Evolutionary conservation across 306 rosid species (phyloP).

Genomic region (Cicer chorassanicum): DNA sequence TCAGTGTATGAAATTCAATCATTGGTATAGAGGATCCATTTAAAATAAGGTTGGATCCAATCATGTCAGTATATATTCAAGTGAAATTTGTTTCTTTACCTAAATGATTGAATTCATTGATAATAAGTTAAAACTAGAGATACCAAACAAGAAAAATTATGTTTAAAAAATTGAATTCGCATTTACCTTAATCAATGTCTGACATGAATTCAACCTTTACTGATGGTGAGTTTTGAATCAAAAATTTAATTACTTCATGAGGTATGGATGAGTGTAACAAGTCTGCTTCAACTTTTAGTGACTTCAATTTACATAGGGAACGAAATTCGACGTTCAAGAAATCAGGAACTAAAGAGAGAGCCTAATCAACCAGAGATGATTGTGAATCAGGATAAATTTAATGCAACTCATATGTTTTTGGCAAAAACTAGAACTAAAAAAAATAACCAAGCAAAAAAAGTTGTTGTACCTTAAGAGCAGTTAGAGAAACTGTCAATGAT

Average conservation of each 20-base stretch:
- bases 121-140: slow-evolving; percentile 5
- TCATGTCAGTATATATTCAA: too few species aligned
- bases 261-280: too few species aligned
- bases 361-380: neutral
- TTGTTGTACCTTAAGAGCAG: too few species aligned
- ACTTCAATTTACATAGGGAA: neutral
- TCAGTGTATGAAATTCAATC: too few species aligned
- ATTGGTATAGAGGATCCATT: neutral
- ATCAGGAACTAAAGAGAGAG: neutral
- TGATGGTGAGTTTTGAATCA: slow-evolving; percentile 43
- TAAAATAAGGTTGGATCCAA: too few species aligned
- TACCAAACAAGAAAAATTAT: too few species aligned
- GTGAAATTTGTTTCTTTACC: neutral
- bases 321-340: neutral
- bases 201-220: neutral
- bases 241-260: neutral
- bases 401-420: too few species aligned
- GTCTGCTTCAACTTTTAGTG: neutral
- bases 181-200: slow-evolving; percentile 11
- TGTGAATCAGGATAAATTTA: too few species aligned
- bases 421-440: too few species aligned
- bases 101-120: neutral
- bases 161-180: neutral
- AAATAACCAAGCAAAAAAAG: too few species aligned
- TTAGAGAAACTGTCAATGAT: too few species aligned